Conservation (phyloP, 1,284 basidiomycete species). For the Cryptococcus sp. region DNA sequence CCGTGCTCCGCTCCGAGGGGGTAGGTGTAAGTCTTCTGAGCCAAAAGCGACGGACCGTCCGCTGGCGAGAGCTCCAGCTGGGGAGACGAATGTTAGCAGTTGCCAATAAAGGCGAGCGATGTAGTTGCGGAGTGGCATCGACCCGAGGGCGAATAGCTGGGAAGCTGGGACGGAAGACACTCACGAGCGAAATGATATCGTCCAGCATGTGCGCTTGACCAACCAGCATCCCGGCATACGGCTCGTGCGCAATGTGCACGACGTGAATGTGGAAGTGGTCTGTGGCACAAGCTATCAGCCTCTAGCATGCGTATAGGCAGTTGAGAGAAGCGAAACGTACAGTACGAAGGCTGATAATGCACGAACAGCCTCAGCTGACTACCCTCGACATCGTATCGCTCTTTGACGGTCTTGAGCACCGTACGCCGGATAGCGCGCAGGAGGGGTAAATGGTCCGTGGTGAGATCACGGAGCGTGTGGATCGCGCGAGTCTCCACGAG, state of each 20-base stretch:
- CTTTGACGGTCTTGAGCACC: slow-evolving; percentile 68
- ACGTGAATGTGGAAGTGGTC: slow-evolving; percentile 97
- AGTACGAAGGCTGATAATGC: slow-evolving; percentile 96
- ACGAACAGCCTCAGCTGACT: slow-evolving; percentile 77
- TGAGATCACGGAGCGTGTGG: slow-evolving; percentile 70
- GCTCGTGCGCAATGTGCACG: slow-evolving; percentile 71
- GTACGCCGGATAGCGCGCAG: slow-evolving; percentile 64
- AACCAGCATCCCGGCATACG: slow-evolving; percentile 70
- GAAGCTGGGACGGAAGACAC: slow-evolving; percentile 31
- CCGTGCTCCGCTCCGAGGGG: slow-evolving; percentile 77
- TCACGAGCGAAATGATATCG: slow-evolving; percentile 78
- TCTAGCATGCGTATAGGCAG: not conserved
- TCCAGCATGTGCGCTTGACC: slow-evolving; percentile 93
- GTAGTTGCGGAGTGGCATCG: not conserved
- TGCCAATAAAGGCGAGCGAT: not conserved
- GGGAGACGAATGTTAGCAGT: not conserved
- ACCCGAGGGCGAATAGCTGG: too few relatives aligned
- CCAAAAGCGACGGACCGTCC: slow-evolving; percentile 59
- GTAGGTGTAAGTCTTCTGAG: slow-evolving; percentile 77
- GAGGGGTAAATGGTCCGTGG: slow-evolving; percentile 65
- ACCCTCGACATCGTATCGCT: slow-evolving; percentile 67
- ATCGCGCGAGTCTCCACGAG: slow-evolving; percentile 64
- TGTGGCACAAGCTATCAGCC: slow-evolving; percentile 43
- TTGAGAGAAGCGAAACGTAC: slow-evolving; percentile 58
- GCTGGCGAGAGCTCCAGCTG: slow-evolving; percentile 63